phyloP scores from a whole-genome alignment of 306 rosid genomes.

The Pterocarpus macrocarpus region DNA sequence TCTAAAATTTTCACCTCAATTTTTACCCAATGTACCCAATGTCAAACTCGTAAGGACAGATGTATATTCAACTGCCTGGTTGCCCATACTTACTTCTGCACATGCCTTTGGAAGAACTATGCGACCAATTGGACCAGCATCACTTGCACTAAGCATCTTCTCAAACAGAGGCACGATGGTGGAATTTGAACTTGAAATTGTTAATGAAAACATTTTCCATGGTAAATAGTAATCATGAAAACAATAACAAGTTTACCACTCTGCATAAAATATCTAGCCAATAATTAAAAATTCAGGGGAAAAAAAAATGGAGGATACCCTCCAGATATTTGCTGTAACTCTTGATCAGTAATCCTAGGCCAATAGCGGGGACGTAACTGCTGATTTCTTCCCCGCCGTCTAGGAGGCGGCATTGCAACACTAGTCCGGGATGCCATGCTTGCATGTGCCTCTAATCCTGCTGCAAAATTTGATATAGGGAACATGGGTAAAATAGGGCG shows the following conservation, averaged over 20 bases:
- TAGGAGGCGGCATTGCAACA: slow-evolving; percentile 98
- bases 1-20: too few relatives aligned
- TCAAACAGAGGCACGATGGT: slow-evolving; percentile 96
- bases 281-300: neutral
- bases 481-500: slow-evolving; percentile 85
- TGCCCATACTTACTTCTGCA: slow-evolving; percentile 76
- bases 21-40: too few relatives aligned
- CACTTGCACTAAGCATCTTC: slow-evolving; percentile 99
- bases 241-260: slow-evolving; percentile 29
- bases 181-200: slow-evolving; percentile 86
- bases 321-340: slow-evolving; percentile 96
- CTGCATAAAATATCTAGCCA: slow-evolving; percentile 29
- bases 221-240: slow-evolving; percentile 36
- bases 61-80: too few relatives aligned
- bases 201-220: slow-evolving; percentile 59
- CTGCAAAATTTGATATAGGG: slow-evolving; percentile 71
- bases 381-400: slow-evolving; percentile 97
- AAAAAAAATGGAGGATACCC: slow-evolving; percentile 69
- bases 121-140: slow-evolving; percentile 99
- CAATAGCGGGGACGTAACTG: slow-evolving; percentile 93
- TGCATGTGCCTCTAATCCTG: slow-evolving; percentile 72
- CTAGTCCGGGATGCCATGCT: slow-evolving; percentile 80
- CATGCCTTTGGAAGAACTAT: slow-evolving; percentile 98
- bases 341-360: slow-evolving; percentile 99
- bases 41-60: too few relatives aligned